Percentiles rank a stretch among this genome's conserved stretches.
These are phyloP conservation scores for Maudiozyma pseudohumilis DNA, from an alignment of 805 yeast genomes.

Conservation along the genomic window DNA sequence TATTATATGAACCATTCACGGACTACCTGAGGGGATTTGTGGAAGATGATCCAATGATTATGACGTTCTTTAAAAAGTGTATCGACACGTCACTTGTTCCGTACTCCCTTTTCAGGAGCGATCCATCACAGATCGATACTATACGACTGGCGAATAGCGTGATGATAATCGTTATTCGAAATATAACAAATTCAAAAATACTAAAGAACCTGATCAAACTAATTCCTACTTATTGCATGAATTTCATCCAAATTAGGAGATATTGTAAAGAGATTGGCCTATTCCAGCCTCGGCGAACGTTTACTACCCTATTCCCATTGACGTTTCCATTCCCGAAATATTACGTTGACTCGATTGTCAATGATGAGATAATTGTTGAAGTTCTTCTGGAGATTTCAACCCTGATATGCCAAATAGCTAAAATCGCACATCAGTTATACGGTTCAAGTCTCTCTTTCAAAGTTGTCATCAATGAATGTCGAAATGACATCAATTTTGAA, in stretches of 20 bases:
- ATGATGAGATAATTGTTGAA: slow-evolving; percentile 62
- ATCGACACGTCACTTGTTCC: slow-evolving; percentile 53
- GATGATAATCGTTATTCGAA: slow-evolving; percentile 39
- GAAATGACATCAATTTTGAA: slow-evolving; percentile 33
- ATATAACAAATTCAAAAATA: slow-evolving; percentile 33
- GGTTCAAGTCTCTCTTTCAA: slow-evolving; percentile 36
- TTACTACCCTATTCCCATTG: slow-evolving; percentile 60
- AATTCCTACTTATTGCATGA: slow-evolving; percentile 43
- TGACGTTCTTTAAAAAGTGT: slow-evolving; percentile 35
- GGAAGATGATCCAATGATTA: slow-evolving; percentile 10
- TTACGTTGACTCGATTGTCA: slow-evolving; percentile 66
- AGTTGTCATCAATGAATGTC: slow-evolving; percentile 31
- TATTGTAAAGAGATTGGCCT: slow-evolving; percentile 32
- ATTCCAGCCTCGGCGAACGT: slow-evolving; percentile 51
- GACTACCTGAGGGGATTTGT: slow-evolving; percentile 12
- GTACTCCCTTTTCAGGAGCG: slow-evolving; percentile 38
- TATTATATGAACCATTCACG: slow-evolving; percentile 30
- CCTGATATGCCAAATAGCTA: slow-evolving; percentile 46
- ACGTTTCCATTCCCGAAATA: slow-evolving; percentile 52
- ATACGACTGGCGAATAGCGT: slow-evolving; percentile 55
- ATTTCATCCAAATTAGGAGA: slow-evolving; percentile 44
- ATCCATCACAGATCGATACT: slow-evolving; percentile 38
- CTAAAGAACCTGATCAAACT: slow-evolving; percentile 42
- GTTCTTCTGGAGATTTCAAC: slow-evolving; percentile 59
- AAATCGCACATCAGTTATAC: slow-evolving; percentile 35